Conservation (phyloP, 495 filamentous ascomycete genomes). For the Penicillium maclennaniae region DNA sequence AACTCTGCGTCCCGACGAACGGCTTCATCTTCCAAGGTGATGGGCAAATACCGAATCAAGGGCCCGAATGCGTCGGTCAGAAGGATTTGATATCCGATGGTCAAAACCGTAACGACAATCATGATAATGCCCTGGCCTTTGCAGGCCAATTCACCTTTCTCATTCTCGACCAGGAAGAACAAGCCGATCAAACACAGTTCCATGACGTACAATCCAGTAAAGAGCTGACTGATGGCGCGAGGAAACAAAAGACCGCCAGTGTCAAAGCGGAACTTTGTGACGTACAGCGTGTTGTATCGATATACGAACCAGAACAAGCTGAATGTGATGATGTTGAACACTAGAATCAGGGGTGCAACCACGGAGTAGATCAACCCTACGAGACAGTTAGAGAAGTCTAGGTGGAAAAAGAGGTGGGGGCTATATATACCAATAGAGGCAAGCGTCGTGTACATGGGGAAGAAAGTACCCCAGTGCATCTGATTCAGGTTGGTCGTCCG, state of each 20-base stretch:
- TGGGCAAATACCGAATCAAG: slow-evolving; percentile 83
- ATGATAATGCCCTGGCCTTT: slow-evolving; percentile 85
- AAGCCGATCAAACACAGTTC: slow-evolving; percentile 86
- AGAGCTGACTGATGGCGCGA: slow-evolving; percentile 90
- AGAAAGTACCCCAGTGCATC: slow-evolving; percentile 89
- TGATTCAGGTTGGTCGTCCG: slow-evolving; percentile 74
- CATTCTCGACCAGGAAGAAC: slow-evolving; percentile 79
- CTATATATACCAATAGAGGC: slow-evolving; percentile 76
- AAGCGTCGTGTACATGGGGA: slow-evolving; percentile 92
- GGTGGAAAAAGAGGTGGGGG: neutral
- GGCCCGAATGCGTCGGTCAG: slow-evolving; percentile 85
- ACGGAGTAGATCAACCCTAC: slow-evolving; percentile 81
- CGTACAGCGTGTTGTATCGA: slow-evolving; percentile 94
- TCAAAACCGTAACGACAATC: slow-evolving; percentile 69
- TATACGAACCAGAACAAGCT: slow-evolving; percentile 93
- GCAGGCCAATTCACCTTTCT: slow-evolving; percentile 55
- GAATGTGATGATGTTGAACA: slow-evolving; percentile 95
- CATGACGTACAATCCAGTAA: slow-evolving; percentile 93
- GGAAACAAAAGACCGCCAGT: slow-evolving; percentile 94
- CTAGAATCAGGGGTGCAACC: slow-evolving; percentile 81
- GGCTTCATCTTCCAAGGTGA: slow-evolving; percentile 93
- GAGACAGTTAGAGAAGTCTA: slow-evolving; percentile 5
- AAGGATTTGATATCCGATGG: slow-evolving; percentile 74
- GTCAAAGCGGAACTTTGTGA: slow-evolving; percentile 85
- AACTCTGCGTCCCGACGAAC: slow-evolving; percentile 87